phyloP scores from a whole-genome alignment of 176 grass and related monocot genomes.

The Rhynchospora tenuis region DNA sequence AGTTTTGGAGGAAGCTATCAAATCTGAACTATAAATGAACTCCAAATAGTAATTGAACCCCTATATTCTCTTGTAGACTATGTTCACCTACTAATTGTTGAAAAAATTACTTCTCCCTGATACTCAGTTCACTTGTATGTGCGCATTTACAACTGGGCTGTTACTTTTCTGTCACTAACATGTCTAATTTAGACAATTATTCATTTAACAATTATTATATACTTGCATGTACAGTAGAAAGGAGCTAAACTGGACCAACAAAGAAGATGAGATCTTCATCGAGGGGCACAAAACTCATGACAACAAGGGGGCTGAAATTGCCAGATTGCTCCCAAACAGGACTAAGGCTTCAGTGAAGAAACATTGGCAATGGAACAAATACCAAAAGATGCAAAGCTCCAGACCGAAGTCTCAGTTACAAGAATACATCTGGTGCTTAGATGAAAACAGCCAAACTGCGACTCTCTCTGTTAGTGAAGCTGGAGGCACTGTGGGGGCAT shows the following conservation, averaged over 20 bases:
- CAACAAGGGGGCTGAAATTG: slow-evolving; percentile 56
- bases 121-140: not conserved
- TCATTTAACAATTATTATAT: not conserved
- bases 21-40: no score
- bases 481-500: not conserved
- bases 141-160: not conserved
- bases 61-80: no score
- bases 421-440: not conserved
- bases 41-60: no score
- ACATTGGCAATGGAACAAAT: slow-evolving; percentile 45
- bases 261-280: not conserved
- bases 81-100: not conserved
- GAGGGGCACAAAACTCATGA: not conserved
- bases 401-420: not conserved
- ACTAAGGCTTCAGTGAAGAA: slow-evolving; percentile 83
- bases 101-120: not conserved
- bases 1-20: no score
- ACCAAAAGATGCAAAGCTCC: not conserved
- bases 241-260: not conserved
- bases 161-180: not conserved
- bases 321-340: slow-evolving; percentile 52
- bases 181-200: not conserved
- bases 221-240: not conserved
- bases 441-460: not conserved
- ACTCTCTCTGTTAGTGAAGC: not conserved